Percentiles rank a stretch among this genome's conserved stretches.
phyloP scores from a whole-genome alignment of 805 yeast genomes.

The Millerozyma miso region DNA sequence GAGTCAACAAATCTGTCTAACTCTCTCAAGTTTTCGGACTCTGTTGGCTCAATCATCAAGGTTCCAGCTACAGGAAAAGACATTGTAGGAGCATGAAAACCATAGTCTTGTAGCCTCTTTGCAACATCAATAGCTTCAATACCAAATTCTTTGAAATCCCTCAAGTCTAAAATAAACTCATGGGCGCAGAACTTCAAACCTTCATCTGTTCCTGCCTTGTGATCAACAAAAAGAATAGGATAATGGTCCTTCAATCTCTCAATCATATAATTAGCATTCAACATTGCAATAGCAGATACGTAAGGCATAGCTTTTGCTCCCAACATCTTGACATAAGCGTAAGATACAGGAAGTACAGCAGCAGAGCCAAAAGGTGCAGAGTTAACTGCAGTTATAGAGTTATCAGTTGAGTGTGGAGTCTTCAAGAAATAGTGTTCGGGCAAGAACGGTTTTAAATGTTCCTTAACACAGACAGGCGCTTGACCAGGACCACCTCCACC shows the following conservation, averaged over 20 bases:
- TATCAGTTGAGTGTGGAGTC: slow-evolving; percentile 45
- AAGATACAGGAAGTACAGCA: slow-evolving; percentile 85
- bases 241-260: slow-evolving; percentile 65
- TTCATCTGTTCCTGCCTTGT: slow-evolving; percentile 33
- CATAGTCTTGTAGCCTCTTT: slow-evolving; percentile 94
- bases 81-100: slow-evolving; percentile 98
- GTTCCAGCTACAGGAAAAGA: slow-evolving; percentile 99
- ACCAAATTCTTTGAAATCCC: slow-evolving; percentile 75
- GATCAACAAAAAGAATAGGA: slow-evolving; percentile 69
- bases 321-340: slow-evolving; percentile 91
- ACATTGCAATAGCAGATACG: slow-evolving; percentile 85
- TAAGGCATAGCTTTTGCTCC: slow-evolving; percentile 81
- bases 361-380: slow-evolving; percentile 98
- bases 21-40: slow-evolving; percentile 84
- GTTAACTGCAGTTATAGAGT: slow-evolving; percentile 69
- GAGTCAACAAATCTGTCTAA: slow-evolving; percentile 88
- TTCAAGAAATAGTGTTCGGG: slow-evolving; percentile 69
- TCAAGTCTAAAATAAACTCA: slow-evolving; percentile 88
- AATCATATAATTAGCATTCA: slow-evolving; percentile 96
- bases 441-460: slow-evolving; percentile 73
- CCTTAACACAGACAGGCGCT: slow-evolving; percentile 93
- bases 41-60: slow-evolving; percentile 97
- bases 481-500: slow-evolving; percentile 99
- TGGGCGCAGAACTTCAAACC: slow-evolving; percentile 84
- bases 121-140: slow-evolving; percentile 96